Evolutionary conservation across 225 moss, liverwort and hornwort genomes (phyloP).

Genomic region (Rhytidiadelphus loreus): DNA sequence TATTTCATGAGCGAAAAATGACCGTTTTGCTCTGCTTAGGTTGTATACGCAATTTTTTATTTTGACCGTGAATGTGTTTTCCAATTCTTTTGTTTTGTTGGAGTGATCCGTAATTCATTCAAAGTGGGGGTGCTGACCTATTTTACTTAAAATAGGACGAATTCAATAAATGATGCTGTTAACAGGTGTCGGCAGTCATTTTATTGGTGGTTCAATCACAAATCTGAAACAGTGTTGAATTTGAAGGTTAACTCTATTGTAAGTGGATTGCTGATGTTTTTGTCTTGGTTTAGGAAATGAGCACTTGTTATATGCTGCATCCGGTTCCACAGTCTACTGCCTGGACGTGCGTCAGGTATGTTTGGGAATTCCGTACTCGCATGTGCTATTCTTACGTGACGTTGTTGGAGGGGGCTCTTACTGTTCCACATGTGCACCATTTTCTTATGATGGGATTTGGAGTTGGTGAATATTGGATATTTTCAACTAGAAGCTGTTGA

Average conservation of each 20-base stretch:
- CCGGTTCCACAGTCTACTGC: slow-evolving; percentile 38
- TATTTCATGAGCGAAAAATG: background rate
- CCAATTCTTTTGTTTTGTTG: background rate
- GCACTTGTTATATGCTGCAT: slow-evolving; percentile 45
- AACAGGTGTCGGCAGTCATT: background rate
- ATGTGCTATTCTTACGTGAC: background rate
- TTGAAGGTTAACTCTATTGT: background rate
- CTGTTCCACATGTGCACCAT: background rate
- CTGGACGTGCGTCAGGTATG: slow-evolving; percentile 55
- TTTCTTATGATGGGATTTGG: background rate
- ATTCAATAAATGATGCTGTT: background rate
- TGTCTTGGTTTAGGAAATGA: slow-evolving; percentile 30
- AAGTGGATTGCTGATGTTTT: background rate
- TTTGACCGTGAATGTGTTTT: background rate
- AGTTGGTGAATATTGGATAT: background rate
- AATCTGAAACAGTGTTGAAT: background rate
- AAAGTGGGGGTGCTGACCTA: background rate
- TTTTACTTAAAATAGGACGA: background rate
- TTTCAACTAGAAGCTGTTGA: background rate
- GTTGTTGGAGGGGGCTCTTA: background rate
- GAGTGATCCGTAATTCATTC: background rate
- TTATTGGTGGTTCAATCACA: background rate
- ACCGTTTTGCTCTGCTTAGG: background rate
- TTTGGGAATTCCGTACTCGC: background rate
- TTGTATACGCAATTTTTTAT: background rate